Percentiles rank a stretch among this genome's conserved stretches.
These are phyloP conservation scores for Smittium culicis DNA, from an alignment of 371 early-diverging fungal species.

Conservation along the genomic window DNA sequence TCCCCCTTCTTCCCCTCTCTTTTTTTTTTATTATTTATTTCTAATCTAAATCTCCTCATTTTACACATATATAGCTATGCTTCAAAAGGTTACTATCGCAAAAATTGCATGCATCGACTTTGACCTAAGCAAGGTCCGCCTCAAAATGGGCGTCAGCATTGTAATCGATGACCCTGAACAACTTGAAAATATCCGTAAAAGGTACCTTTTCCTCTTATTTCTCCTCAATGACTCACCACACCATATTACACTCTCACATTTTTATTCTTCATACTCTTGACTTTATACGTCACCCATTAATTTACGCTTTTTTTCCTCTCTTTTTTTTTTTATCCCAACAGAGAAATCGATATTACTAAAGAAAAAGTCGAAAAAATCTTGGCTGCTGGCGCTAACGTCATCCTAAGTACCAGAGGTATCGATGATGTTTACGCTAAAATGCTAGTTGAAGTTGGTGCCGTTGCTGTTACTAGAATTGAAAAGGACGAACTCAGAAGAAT, in stretches of 20 bases:
- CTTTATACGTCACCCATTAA: too few relatives aligned
- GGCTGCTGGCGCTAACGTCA: constrained; percentile 94
- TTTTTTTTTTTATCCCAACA: constrained; percentile 13
- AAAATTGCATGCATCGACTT: constrained; percentile 99
- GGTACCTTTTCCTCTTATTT: too few relatives aligned
- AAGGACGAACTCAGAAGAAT: constrained; percentile 97
- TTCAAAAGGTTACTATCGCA: constrained; percentile 71
- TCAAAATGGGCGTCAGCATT: constrained; percentile 97
- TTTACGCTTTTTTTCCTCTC: constrained; percentile 16
- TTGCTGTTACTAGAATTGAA: constrained; percentile 92
- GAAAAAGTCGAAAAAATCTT: constrained; percentile 94
- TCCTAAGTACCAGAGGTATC: constrained; percentile 98
- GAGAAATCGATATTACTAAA: constrained; percentile 92
- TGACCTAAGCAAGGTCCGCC: constrained; percentile 97
- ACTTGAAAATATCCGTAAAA: constrained; percentile 94
- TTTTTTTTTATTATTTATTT: not conserved
- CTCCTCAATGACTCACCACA: too few relatives aligned
- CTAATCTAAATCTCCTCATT: not conserved
- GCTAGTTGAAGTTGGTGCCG: constrained; percentile 88
- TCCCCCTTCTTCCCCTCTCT: not conserved
- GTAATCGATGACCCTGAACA: constrained; percentile 96
- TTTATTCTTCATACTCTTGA: too few relatives aligned
- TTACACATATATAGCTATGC: constrained; percentile 39
- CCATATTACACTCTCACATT: too few relatives aligned
- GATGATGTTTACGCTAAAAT: constrained; percentile 97